These are phyloP conservation scores for Scheffersomyces insectosa DNA, from an alignment of 1,139 yeast genomes.

Conservation along the genomic window DNA sequence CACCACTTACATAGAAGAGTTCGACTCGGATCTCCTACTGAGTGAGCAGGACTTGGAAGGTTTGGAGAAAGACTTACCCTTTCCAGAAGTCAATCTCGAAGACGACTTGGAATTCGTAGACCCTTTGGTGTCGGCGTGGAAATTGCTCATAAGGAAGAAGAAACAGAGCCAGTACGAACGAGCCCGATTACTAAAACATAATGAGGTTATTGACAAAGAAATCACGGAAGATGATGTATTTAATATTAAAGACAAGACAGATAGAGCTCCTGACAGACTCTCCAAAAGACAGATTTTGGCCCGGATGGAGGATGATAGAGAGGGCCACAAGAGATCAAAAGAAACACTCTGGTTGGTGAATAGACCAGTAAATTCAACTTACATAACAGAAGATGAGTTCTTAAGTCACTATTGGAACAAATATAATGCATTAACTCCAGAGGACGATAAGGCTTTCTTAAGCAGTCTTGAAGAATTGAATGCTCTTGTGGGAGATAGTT, in stretches of 20 bases:
- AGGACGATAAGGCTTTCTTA: conserved; percentile 43
- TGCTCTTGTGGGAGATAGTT: conserved; percentile 47
- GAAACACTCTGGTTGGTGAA: conserved; percentile 74
- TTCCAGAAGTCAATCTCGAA: conserved; percentile 26
- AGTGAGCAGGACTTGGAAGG: conserved; percentile 32
- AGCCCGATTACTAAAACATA: conserved; percentile 32
- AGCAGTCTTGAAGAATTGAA: conserved; percentile 57
- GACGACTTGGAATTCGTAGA: conserved; percentile 20
- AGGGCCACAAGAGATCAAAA: conserved; percentile 75
- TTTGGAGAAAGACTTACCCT: conserved; percentile 34
- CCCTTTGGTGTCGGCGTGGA: conserved; percentile 48
- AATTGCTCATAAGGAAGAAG: conserved; percentile 45
- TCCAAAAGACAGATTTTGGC: conserved; percentile 60
- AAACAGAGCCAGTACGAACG: conserved; percentile 55
- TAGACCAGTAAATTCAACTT: conserved; percentile 40
- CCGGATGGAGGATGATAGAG: conserved; percentile 86
- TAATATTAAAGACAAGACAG: conserved; percentile 26
- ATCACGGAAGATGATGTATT: conserved; percentile 34
- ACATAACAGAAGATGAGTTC: conserved; percentile 57
- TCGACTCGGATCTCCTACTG: conserved; percentile 30
- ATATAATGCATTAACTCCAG: conserved; percentile 43
- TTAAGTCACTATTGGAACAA: conserved; percentile 57
- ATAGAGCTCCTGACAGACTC: conserved; percentile 24
- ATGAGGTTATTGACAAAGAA: conserved; percentile 18
- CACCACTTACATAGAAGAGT: conserved; percentile 25